phyloP scores from a whole-genome alignment of 257 asterid species.

The Lycium ferocissimum region DNA sequence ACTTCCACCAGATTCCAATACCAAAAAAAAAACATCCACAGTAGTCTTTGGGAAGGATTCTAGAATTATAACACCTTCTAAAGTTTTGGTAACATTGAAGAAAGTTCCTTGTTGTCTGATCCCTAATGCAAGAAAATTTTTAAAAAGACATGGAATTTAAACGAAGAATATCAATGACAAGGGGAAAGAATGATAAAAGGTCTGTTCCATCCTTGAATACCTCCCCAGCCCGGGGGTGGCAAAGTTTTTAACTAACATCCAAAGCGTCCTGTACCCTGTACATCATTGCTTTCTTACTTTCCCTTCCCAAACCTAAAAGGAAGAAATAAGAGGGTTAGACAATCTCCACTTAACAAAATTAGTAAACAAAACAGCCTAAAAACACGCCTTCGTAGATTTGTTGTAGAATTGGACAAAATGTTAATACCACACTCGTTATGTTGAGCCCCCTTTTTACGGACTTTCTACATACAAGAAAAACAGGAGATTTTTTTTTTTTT shows the following conservation, averaged over 20 bases:
- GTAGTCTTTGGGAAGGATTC: slow-evolving; percentile 95
- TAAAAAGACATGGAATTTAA: slow-evolving; percentile 31
- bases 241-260: slow-evolving; percentile 79
- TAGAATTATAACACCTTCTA: slow-evolving; percentile 90
- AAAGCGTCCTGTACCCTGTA: slow-evolving; percentile 92
- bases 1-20: slow-evolving; percentile 99
- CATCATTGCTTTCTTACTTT: slow-evolving; percentile 97
- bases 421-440: background rate
- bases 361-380: background rate
- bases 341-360: background rate
- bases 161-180: slow-evolving; percentile 19
- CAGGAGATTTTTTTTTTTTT: no score
- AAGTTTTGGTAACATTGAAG: slow-evolving; percentile 91
- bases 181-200: slow-evolving; percentile 25
- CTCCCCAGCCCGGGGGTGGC: slow-evolving; percentile 75
- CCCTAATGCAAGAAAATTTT: slow-evolving; percentile 49
- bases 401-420: no score
- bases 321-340: slow-evolving; percentile 22
- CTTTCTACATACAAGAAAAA: no score
- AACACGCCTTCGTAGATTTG: no score
- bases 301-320: slow-evolving; percentile 79
- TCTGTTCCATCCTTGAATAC: slow-evolving; percentile 40
- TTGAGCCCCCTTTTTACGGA: background rate
- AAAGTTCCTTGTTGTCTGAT: slow-evolving; percentile 77
- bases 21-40: slow-evolving; percentile 97